Percentiles rank a stretch among this genome's conserved stretches.
Evolutionary conservation across 2,329 filamentous ascomycete genomes (phyloP).

Genomic region (Arthrobotrys sphaeroides): DNA sequence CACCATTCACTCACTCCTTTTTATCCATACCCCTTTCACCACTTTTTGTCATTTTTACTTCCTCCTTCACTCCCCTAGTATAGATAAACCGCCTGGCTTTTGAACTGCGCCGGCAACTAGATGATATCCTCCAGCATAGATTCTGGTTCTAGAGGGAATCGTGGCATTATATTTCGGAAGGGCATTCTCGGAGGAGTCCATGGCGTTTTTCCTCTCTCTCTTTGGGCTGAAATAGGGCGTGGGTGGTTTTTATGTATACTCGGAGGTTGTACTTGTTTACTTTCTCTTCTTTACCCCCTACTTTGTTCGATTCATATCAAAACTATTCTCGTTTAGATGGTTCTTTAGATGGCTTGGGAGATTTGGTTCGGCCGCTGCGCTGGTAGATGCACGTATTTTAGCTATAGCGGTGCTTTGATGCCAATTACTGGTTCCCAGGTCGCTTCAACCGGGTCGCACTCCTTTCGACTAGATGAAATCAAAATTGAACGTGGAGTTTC

Average conservation of each 20-base stretch:
- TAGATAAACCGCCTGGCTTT: constrained; percentile 25
- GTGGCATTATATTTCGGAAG: constrained; percentile 37
- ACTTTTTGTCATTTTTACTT: neutral
- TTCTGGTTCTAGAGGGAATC: constrained; percentile 40
- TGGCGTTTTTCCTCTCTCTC: constrained; percentile 40
- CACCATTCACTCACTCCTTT: neutral
- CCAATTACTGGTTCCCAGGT: too few relatives aligned
- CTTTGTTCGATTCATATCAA: neutral
- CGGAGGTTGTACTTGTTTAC: constrained; percentile 9
- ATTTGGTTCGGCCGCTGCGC: neutral
- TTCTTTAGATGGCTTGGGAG: neutral
- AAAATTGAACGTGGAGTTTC: neutral
- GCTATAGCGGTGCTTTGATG: too few relatives aligned
- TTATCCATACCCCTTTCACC: neutral
- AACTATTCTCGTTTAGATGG: neutral
- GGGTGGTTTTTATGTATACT: constrained; percentile 20
- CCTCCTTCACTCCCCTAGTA: constrained; percentile 12
- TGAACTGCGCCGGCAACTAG: constrained; percentile 33
- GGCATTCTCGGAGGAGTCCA: constrained; percentile 49
- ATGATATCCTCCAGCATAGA: constrained; percentile 40
- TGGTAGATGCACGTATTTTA: neutral
- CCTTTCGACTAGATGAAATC: neutral
- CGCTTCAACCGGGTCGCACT: neutral
- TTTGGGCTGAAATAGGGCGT: neutral
- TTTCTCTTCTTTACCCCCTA: neutral